Evolutionary conservation across 352 stramenopile genomes (phyloP), one percentile per base, ranked within the genome.

Genomic region (Globisporangium iwayamae): DNA sequence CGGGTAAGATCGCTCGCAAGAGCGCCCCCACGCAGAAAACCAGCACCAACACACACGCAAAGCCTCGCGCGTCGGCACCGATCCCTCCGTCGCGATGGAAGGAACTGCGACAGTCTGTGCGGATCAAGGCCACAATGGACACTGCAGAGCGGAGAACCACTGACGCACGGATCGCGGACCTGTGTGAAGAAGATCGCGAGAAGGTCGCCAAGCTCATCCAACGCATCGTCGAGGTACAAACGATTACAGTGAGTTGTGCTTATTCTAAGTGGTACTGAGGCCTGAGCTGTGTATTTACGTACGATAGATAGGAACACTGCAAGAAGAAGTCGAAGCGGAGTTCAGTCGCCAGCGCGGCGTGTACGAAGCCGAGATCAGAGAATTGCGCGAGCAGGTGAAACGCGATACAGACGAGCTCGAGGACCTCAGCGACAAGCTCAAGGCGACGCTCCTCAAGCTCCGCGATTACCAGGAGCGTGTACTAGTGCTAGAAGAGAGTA

Each of bases 171-270:
- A 92, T 94, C 60, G 74, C 81, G 6, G 80, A 94, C 65, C 50
- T 94, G 28, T 91, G 85, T 47, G 78, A 76, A 13, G 72, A 90
- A 62, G 85, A 94, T 69, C 80, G 85, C 28, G 77, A 91, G 6
- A 94, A 94, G 72, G 82, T 94, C 59, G 70, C 81, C 43, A 91
- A 92, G 56, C 64, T 94, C n/a, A 73, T 92, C 14, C 83, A 67
- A 1, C 81, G 85, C 41, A 77, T 94, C 22, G 81, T 92, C 20
- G 83, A 94, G 67, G 83, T 91, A 57, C 58, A 43, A 30, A 3
- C 9, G 3, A 48, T 32, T n/a, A 9, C 7, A 34, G 41, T n/a
- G 6, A 25, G 16, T 25, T 16, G 5, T 18, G 1, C 3, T 57
- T 14, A 18, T 1, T 16, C 4, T 28, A 10, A 25, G 5, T 53